A percentile compares a stretch with the other conserved stretches of the same genome.
phyloP scores from a whole-genome alignment of 306 rosid species.

The Canavalia ensiformis region DNA sequence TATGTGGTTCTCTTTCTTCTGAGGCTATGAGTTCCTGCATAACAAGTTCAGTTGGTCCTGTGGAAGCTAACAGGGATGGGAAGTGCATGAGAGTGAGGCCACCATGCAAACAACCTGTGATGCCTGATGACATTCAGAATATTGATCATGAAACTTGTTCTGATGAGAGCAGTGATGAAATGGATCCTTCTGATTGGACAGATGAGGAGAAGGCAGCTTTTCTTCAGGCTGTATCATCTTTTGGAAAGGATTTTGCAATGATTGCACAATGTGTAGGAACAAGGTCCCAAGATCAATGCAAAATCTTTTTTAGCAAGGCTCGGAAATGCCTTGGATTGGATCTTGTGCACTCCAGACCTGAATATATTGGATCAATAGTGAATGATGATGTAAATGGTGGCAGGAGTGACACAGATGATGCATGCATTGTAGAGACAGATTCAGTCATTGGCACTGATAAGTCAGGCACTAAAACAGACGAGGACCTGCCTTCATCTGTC shows the following conservation, averaged over 20 bases:
- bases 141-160: conserved; percentile 87
- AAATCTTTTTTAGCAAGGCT: conserved; percentile 92
- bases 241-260: conserved; percentile 79
- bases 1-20: conserved; percentile 82
- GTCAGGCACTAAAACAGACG: conserved; percentile 65
- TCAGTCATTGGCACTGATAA: conserved; percentile 63
- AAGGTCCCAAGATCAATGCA: conserved; percentile 86
- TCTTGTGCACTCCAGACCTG: conserved; percentile 59
- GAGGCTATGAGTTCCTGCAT: conserved; percentile 91
- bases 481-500: conserved; percentile 58
- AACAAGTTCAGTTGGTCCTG: conserved; percentile 77
- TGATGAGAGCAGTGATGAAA: conserved; percentile 92
- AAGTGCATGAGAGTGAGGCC: conserved; percentile 60
- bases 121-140: conserved; percentile 57
- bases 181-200: conserved; percentile 86
- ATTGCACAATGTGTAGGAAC: conserved; percentile 78
- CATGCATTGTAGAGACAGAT: conserved; percentile 67
- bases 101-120: conserved; percentile 49
- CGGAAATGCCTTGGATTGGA: conserved; percentile 90
- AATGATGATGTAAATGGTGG: conserved; percentile 74
- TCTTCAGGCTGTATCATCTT: conserved; percentile 84
- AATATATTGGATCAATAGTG: conserved; percentile 59
- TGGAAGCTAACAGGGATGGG: conserved; percentile 63
- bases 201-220: conserved; percentile 86
- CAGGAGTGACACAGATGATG: conserved; percentile 83